Evolutionary conservation across 352 stramenopile genomes (phyloP), one percentile per base, ranked within the genome.

Genomic region (Pythium apleroticum): DNA sequence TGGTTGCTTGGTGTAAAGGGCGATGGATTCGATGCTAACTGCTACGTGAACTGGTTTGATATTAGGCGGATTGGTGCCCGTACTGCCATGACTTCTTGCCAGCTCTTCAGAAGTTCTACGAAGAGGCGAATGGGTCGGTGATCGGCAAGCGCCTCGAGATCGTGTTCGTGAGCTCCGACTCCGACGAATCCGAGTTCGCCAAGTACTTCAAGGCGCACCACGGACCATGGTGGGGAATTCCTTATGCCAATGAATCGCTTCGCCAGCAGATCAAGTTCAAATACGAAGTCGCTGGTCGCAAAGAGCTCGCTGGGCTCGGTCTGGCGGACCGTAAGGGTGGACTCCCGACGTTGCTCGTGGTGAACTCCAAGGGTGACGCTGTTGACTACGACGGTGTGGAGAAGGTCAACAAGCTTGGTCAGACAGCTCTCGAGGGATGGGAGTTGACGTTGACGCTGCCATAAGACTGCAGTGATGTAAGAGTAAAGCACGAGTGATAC

Each of bases 71-170:
- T 35, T 94, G 87, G 87, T 95, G 85, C 56, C 83, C 85, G 4
- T 78, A 93, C 65, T 95, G 87, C 74, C 81, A 81, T 66, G 73
- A 67, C 43, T 93, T 95, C 71, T 79, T 89, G 49, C 87, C 85
- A 30, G 65, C 70, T 52, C 68, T 93, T 28, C 93, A 93, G 59
- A 67, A 49, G 17, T 91, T 90, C 60, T 90, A 93, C 71, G 33
- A 76, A 48, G 50, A 75, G 12, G 74, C 72, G 30, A 76, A 85
- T 45, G 69, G 39, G 8, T 37, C 71, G 3, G 69, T 20, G 19
- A 60, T 72, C 20, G 41, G 69, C 24, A 45, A 68, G 62, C 54
- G 62, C 8, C 27, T 95, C 11, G 87, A 93, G 63, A 66, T 95
- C 35, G 78, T 95, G 9, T 90, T 94, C 61, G 74, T 94, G 6